Conservation (phyloP, 345 rosid species). For the Fremontodendron californicum region DNA sequence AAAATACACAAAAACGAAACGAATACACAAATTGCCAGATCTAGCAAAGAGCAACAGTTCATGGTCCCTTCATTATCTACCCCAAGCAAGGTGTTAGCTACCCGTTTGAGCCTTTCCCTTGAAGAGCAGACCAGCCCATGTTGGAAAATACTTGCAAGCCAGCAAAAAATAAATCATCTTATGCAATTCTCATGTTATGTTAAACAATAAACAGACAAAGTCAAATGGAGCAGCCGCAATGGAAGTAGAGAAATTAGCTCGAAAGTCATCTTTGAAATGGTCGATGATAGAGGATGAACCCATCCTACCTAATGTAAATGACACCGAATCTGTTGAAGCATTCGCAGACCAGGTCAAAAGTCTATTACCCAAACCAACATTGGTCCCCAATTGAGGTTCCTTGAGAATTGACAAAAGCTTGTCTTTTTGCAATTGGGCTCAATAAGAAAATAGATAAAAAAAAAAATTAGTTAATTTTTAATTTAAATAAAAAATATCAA, state of each 20-base stretch:
- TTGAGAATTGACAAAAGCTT: slow-evolving; percentile 7
- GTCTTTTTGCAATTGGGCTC: slow-evolving; percentile 13
- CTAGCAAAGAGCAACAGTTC: slow-evolving; percentile 44
- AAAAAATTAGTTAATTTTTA: too few species aligned
- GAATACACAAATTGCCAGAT: too few species aligned
- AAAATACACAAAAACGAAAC: too few species aligned
- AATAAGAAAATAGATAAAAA: too few species aligned
- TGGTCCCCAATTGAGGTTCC: neutral
- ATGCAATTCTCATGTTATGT: neutral
- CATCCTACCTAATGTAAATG: neutral
- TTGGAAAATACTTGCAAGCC: neutral
- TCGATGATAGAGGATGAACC: neutral
- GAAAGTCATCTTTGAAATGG: neutral
- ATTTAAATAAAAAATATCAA: too few species aligned
- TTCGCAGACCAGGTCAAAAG: neutral
- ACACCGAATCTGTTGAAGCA: slow-evolving; percentile 4
- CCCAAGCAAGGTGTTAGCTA: slow-evolving; percentile 25
- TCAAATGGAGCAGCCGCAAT: neutral
- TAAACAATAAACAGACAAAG: neutral
- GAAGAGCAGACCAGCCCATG: slow-evolving; percentile 20
- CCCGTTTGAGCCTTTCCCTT: slow-evolving; percentile 28
- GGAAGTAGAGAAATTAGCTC: too few species aligned
- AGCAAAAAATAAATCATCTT: neutral
- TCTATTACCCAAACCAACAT: neutral
- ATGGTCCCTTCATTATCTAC: slow-evolving; percentile 42